Evolutionary conservation across 2,329 filamentous ascomycete genomes (phyloP), one percentile per base, ranked within the genome.

Genomic region (Dactylellina drechsleri): DNA sequence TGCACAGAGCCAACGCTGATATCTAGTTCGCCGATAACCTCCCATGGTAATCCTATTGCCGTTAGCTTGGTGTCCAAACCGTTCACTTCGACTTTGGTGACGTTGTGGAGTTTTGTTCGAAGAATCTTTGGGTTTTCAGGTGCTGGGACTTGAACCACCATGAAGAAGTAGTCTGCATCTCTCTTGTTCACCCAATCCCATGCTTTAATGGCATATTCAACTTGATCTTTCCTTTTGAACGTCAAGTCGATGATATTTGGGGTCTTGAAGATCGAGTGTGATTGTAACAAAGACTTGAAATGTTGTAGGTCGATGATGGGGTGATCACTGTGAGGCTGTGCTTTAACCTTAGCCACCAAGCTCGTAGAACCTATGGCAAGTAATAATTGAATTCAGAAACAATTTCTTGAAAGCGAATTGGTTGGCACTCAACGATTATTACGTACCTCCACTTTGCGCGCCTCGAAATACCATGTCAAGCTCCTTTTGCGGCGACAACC

Each of bases 1-100:
- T 15, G 15, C n/a, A 6, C 15, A 16, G 54, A 49, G 36, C 36
- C 28, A 47, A 20, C 41, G 41, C 13, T 13, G 8, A 47, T 65
- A 65, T 65, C 61, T 18, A 65, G 52, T 4, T 65, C 50, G 12
- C 61, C 61, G 45, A 65, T 13, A 31, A 15, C 36, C 3, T 65
- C 49, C 61, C 61, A 65, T 18, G 50, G 18, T 28, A 65, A 18
- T 26, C 26, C 36, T 26, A 31, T 20, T 2, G 50, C 61, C 6
- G 52, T 45, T 1, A 65, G 53, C 15, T 31, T 65, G n/a, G 50
- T 45, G 10, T 28, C 49, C 16, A 54, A 13, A 8, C 52, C 52
- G 15, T 65, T 26, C 12, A 65, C 36, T 13, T n/a, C 50, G n/a
- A 65, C 61, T n/a, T 45, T 65, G 41, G 40, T 41, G 16, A 65